Conservation (phyloP, 257 asterid species). For the Fraxinus excelsior region DNA sequence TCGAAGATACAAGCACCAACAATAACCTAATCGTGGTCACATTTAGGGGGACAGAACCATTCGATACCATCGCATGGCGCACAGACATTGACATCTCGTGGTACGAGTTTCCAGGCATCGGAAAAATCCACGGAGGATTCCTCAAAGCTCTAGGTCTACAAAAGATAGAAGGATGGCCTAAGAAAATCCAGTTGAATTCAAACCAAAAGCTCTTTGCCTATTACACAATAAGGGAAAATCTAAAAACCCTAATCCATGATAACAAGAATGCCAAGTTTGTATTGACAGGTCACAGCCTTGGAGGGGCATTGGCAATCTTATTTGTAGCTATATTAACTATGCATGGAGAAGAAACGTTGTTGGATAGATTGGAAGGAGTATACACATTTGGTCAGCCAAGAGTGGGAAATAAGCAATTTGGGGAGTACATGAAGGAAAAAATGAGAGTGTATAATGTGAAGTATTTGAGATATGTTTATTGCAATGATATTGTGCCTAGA, state of each 20-base stretch:
- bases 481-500: conserved; percentile 71
- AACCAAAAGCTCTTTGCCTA: conserved; percentile 46
- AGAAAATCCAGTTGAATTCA: conserved; percentile 23
- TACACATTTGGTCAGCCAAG: conserved; percentile 87
- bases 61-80: conserved; percentile 54
- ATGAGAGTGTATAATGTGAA: conserved; percentile 34
- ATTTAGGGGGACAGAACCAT: conserved; percentile 69
- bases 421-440: conserved; percentile 57
- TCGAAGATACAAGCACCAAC: conserved; percentile 37
- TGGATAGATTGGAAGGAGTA: conserved; percentile 62
- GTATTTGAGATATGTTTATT: conserved; percentile 59
- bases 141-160: conserved; percentile 69
- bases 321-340: conserved; percentile 41
- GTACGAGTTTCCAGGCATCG: conserved; percentile 52
- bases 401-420: conserved; percentile 67
- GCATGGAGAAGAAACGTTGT: conserved; percentile 56
- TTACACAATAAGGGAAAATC: conserved; percentile 48
- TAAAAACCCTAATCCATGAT: conserved; percentile 36
- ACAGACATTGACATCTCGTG: conserved; percentile 67
- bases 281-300: conserved; percentile 76
- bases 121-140: conserved; percentile 63
- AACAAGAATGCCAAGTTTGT: conserved; percentile 45
- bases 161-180: conserved; percentile 54
- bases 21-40: conserved; percentile 50
- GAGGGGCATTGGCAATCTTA: conserved; percentile 69